Percentiles rank a stretch among this genome's conserved stretches.
These are phyloP conservation scores for Oidiodendron maius DNA, from an alignment of 495 filamentous ascomycete genomes.

Conservation along the genomic window DNA sequence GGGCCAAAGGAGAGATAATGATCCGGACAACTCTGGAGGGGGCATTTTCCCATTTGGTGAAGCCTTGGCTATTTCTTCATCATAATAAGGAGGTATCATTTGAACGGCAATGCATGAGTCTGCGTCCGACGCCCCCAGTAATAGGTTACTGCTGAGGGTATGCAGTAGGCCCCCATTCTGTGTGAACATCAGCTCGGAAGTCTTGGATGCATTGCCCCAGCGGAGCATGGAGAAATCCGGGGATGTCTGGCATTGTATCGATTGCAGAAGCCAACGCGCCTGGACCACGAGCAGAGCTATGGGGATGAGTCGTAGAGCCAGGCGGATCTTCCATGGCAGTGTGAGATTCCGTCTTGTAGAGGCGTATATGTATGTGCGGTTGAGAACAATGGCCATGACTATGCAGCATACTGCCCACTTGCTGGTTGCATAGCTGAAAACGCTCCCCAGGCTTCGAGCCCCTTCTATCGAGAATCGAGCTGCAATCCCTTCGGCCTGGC, in stretches of 20 bases:
- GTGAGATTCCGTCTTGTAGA: constrained; percentile 72
- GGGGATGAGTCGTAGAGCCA: constrained; percentile 67
- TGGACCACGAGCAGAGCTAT: constrained; percentile 71
- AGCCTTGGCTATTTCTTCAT: constrained; percentile 16
- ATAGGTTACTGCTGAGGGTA: constrained; percentile 55
- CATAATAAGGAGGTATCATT: constrained; percentile 53
- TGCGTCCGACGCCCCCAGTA: constrained; percentile 62
- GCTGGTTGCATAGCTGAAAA: constrained; percentile 88
- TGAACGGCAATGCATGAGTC: constrained; percentile 64
- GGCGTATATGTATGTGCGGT: constrained; percentile 89
- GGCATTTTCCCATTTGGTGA: constrained; percentile 37
- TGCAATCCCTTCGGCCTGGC: constrained; percentile 23
- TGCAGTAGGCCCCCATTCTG: constrained; percentile 65
- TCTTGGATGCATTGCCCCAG: constrained; percentile 64
- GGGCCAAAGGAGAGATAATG: constrained; percentile 80
- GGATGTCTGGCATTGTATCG: constrained; percentile 88
- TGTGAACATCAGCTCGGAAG: constrained; percentile 65
- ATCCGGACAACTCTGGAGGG: constrained; percentile 49
- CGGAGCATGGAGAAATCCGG: constrained; percentile 65
- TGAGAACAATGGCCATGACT: constrained; percentile 77
- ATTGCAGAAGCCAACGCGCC: constrained; percentile 63
- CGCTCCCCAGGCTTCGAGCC: constrained; percentile 61
- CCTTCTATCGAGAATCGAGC: constrained; percentile 46
- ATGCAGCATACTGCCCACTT: constrained; percentile 90
- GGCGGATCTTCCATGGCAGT: constrained; percentile 64